phyloP scores from a whole-genome alignment of 805 yeast species.

The Vanderwaltozyma polyspora region DNA sequence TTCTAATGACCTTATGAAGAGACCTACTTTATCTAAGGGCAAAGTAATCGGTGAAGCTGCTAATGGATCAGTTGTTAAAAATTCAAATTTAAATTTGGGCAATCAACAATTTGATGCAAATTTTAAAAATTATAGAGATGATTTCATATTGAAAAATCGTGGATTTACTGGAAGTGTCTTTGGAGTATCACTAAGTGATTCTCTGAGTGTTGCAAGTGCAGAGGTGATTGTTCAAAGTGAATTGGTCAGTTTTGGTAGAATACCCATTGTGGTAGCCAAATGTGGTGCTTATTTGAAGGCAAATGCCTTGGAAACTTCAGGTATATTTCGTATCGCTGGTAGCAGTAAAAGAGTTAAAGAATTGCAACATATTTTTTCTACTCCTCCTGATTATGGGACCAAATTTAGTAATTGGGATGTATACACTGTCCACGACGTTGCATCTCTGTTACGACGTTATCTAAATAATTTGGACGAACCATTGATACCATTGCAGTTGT shows the following conservation, averaged over 20 bases:
- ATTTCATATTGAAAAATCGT: slow-evolving; percentile 27
- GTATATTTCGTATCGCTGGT: slow-evolving; percentile 90
- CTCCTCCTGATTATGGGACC: slow-evolving; percentile 85
- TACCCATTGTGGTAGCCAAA: slow-evolving; percentile 90
- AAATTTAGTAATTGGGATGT: slow-evolving; percentile 78
- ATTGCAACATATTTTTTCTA: slow-evolving; percentile 69
- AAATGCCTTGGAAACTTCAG: slow-evolving; percentile 70
- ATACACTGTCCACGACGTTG: slow-evolving; percentile 93
- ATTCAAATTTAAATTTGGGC: background rate
- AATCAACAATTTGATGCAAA: slow-evolving; percentile 5
- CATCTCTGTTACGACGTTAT: slow-evolving; percentile 76
- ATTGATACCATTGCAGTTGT: slow-evolving; percentile 64
- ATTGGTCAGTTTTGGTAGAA: slow-evolving; percentile 69
- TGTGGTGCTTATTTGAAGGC: slow-evolving; percentile 81
- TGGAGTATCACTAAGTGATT: slow-evolving; percentile 67
- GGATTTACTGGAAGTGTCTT: slow-evolving; percentile 44
- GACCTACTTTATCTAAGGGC: slow-evolving; percentile 8
- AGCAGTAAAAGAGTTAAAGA: slow-evolving; percentile 80
- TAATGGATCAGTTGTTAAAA: background rate
- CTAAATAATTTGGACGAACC: slow-evolving; percentile 88
- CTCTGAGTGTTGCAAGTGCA: slow-evolving; percentile 55
- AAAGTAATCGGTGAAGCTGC: background rate
- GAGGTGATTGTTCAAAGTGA: slow-evolving; percentile 53
- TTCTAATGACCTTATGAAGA: background rate
- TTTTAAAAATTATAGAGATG: slow-evolving; percentile 29